These are phyloP conservation scores for Phycomyces nitens DNA, from an alignment of 192 early-diverging fungal species.

Conservation along the genomic window DNA sequence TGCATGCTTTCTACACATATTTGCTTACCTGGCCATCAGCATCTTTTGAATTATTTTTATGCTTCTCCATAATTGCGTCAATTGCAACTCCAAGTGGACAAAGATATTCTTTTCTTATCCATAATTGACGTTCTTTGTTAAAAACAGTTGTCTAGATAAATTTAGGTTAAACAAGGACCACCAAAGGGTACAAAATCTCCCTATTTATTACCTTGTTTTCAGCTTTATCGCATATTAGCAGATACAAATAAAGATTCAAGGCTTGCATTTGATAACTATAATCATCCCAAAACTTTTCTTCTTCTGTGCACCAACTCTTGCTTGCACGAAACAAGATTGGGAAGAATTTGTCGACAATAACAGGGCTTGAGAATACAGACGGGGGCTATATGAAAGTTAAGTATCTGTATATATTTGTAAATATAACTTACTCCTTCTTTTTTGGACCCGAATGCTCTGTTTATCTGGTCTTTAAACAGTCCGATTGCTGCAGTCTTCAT, in stretches of 20 bases:
- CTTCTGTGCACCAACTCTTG: slow-evolving; percentile 21
- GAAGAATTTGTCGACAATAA: slow-evolving; percentile 39
- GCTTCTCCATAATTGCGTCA: not conserved
- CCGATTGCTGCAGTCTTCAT: slow-evolving; percentile 47
- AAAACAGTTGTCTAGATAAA: not conserved
- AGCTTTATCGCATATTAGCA: slow-evolving; percentile 42
- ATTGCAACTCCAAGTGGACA: not conserved
- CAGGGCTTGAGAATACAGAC: slow-evolving; percentile 37
- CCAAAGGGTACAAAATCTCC: no score
- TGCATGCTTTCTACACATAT: not conserved
- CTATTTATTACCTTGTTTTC: slow-evolving; percentile 36
- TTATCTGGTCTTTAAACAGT: slow-evolving; percentile 41
- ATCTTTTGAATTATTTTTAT: not conserved
- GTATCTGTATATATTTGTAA: not conserved
- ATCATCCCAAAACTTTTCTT: slow-evolving; percentile 35
- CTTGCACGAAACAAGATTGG: slow-evolving; percentile 30
- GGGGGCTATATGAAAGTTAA: slow-evolving; percentile 1
- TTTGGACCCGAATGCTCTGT: slow-evolving; percentile 24
- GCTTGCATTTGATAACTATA: slow-evolving; percentile 45
- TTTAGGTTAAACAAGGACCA: not conserved
- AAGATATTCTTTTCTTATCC: not conserved
- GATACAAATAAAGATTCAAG: slow-evolving; percentile 46
- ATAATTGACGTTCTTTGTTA: not conserved
- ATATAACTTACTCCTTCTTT: slow-evolving; percentile 13
- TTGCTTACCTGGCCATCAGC: not conserved